Evolutionary conservation across 2,329 filamentous ascomycete species (phyloP), one percentile per base, ranked within the genome.

Genomic region (Colletotrichum karsti): DNA sequence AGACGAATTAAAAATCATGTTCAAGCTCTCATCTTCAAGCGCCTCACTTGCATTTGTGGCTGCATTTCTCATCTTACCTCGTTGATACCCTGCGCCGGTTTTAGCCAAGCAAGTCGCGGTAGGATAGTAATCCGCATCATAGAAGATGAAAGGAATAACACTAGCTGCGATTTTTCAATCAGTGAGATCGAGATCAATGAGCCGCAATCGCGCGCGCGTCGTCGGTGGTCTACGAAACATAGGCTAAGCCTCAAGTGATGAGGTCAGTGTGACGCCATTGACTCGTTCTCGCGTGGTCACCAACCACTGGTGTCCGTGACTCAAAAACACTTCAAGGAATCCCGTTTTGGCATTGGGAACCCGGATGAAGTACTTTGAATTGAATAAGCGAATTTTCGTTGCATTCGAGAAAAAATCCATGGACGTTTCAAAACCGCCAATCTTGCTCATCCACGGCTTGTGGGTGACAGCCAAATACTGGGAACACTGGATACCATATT

Each of bases 381-480:
- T 10, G 26, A 33, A 33, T 18, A 18, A 15, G 46, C 2, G 18
- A 51, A 18, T 13, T 33, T 51, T 15, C 18, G 26, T 33, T 33
- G 10, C 9, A n/a, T 30, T 39, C 22, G 8, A 22, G 10, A 7
- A 12, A 37, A 20, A 4, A 41, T 3, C 24, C 15, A 60, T 69
- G 66, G 66, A 65, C 24, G 24, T 46, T 1, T 22, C 13, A 26
- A 71, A 69, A 42, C 58, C 57, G 18, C 64, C 69, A 9, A 69
- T 73, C 44, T 28, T 73, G 5, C 54, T 74, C 48, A 72, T 74
- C 56, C 72, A 73, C 48, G 72, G 72, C 5, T 53, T 74, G 28
- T 74, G 72, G 72, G 72, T 74, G 72, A 73, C 71, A 8, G 70
- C 72, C 5, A 24, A 63, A 24, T 73, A 67, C 37, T 74, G 72